A percentile compares a stretch with the other conserved stretches of the same genome.
phyloP scores from a whole-genome alignment of 805 yeast species.

The Wickerhamiella parazyma region DNA sequence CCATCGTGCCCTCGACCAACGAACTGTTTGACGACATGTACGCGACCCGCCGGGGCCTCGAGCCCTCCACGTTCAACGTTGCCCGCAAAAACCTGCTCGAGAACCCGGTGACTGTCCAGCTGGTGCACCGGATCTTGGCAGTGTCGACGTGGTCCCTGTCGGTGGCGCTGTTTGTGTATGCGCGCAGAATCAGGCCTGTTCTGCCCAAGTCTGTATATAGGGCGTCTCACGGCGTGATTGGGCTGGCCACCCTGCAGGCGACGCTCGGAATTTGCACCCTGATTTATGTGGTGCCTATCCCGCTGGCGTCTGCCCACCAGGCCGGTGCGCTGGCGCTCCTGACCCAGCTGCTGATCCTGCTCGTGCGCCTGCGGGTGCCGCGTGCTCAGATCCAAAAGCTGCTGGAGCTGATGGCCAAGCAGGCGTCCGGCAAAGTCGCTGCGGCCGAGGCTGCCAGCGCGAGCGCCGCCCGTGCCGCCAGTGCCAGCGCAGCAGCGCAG shows the following conservation, averaged over 20 bases:
- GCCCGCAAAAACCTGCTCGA: slow-evolving; percentile 90
- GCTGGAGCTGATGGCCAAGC: slow-evolving; percentile 18
- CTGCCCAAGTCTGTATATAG: slow-evolving; percentile 32
- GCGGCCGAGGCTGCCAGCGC: background rate
- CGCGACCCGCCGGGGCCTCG: slow-evolving; percentile 26
- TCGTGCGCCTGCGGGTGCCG: slow-evolving; percentile 47
- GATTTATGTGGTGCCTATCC: slow-evolving; percentile 78
- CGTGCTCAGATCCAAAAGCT: slow-evolving; percentile 24
- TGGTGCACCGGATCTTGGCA: slow-evolving; percentile 79
- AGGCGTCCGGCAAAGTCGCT: background rate
- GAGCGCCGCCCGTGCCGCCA: slow-evolving; percentile 3
- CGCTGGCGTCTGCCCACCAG: slow-evolving; percentile 90
- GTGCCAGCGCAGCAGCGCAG: slow-evolving; percentile 1
- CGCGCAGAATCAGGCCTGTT: slow-evolving; percentile 38
- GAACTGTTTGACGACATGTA: slow-evolving; percentile 69
- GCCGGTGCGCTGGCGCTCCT: slow-evolving; percentile 88
- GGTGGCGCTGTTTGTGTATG: slow-evolving; percentile 56
- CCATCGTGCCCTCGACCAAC: slow-evolving; percentile 54
- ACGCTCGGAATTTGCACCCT: slow-evolving; percentile 77
- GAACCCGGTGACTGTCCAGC: slow-evolving; percentile 91
- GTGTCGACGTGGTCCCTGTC: slow-evolving; percentile 62
- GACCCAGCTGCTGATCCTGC: slow-evolving; percentile 58
- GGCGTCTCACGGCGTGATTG: slow-evolving; percentile 54
- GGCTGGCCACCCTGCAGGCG: slow-evolving; percentile 71
- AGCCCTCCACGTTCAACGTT: slow-evolving; percentile 23